These are phyloP conservation scores for Cladophialophora carrionii DNA, from an alignment of 2,329 filamentous ascomycete species.

Conservation along the genomic window DNA sequence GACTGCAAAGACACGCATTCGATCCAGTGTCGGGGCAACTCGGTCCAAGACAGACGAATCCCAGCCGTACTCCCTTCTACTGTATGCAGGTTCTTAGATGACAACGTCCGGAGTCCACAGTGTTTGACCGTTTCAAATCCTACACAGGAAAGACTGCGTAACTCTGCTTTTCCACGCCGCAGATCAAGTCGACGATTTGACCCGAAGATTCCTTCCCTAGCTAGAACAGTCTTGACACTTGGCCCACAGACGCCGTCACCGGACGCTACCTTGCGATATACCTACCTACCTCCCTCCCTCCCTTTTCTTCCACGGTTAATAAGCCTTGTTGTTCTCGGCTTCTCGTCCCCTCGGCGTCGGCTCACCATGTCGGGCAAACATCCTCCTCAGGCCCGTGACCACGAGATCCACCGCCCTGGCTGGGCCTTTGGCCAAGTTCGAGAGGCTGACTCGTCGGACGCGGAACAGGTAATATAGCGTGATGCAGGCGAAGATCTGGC, in stretches of 20 bases:
- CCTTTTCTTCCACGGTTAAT: slow-evolving; percentile 7
- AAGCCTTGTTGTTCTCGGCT: slow-evolving; percentile 28
- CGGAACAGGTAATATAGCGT: slow-evolving; percentile 57
- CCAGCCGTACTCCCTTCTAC: not conserved
- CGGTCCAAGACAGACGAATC: not conserved
- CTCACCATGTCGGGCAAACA: slow-evolving; percentile 31
- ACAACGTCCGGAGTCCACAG: not conserved
- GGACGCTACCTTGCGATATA: not conserved
- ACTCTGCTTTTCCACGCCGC: not conserved
- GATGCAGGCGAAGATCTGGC: slow-evolving; percentile 53
- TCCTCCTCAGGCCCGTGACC: slow-evolving; percentile 25
- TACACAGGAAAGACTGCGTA: not conserved
- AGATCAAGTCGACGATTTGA: too few species aligned
- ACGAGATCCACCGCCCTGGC: slow-evolving; percentile 28
- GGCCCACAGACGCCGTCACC: too few species aligned
- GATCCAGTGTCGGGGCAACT: not conserved
- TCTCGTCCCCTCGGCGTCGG: slow-evolving; percentile 30
- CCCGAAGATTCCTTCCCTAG: not conserved
- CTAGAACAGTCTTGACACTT: not conserved
- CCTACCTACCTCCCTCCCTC: not conserved
- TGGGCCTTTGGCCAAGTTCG: slow-evolving; percentile 27
- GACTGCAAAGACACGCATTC: too few species aligned
- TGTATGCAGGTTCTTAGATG: not conserved
- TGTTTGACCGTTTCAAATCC: not conserved
- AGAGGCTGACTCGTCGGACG: slow-evolving; percentile 39